Base-by-base conservation (phyloP, 768 basidiomycete species). In the Leucocoprinus leucothites region DNA sequence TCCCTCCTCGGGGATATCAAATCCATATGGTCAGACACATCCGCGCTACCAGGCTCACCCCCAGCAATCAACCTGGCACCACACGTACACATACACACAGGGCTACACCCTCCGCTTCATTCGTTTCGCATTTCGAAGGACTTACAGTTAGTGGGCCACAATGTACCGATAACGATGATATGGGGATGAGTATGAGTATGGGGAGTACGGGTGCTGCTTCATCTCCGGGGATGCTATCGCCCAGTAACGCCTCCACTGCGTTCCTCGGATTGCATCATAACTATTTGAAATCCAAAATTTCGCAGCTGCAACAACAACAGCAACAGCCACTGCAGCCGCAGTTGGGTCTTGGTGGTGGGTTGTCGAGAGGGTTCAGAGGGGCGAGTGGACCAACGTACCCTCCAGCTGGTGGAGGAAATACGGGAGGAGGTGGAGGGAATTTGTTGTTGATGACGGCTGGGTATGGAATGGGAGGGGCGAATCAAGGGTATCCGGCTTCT, bases 201-300 rank as follows among this genome's bases (percentile, higher is more conserved):
- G n/a, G n/a, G 64, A 72, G 71, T 54, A 65, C 74, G 19, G 71
- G 73, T 14, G 71, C 64, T 56, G 60, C 65, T 8, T 65, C 61
- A 18, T 63, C 65, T 56, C 25, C 67, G 52, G 65, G 69, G 2
- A 76, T 78, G 69, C 73, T 85, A 58, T 75, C 79, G 38, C 89
- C 88, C 0, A 87, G 86, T 48, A 91, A 92, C 63, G 88, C 90
- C 2, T 88, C 86, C 34, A 89, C 87, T 1, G 90, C 90, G 8
- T 93, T 93, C 74, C 73, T 93, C 9, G 80, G 86, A 8, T 69
- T 88, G 36, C 86, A 87, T 58, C 78, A 80, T 35, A 81, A 84
- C 59, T 89, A 89, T 59, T 69, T 81, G 41, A 77, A 71, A 52
- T 71, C 82, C 11, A 84, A 82, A 60, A 71, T 70, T 13, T 71